phyloP scores from a whole-genome alignment of 2,329 filamentous ascomycete genomes.

The Alternaria gansuensis region DNA sequence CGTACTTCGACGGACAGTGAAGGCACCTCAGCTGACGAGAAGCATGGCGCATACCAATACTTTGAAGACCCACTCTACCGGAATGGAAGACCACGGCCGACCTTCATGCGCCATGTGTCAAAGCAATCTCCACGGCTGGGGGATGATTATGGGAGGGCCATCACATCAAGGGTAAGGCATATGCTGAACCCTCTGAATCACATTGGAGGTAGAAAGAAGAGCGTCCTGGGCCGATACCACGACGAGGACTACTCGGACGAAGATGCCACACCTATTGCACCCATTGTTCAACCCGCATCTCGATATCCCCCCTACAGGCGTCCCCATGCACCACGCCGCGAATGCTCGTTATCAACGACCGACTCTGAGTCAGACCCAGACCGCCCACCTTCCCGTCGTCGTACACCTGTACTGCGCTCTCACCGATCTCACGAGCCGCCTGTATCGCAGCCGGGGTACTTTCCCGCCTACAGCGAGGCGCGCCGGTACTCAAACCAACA shows the following conservation, averaged over 20 bases:
- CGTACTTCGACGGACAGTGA: constrained; percentile 51
- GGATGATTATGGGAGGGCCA: constrained; percentile 41
- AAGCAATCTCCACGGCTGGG: constrained; percentile 40
- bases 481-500: constrained; percentile 42
- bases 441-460: constrained; percentile 51
- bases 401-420: constrained; percentile 50
- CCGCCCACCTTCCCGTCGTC: constrained; percentile 35
- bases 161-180: constrained; percentile 46
- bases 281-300: constrained; percentile 30
- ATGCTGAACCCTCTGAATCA: constrained; percentile 48
- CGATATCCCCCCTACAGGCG: constrained; percentile 44
- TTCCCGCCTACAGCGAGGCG: constrained; percentile 46
- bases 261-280: constrained; percentile 42
- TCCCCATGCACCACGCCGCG: constrained; percentile 44
- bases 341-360: constrained; percentile 47
- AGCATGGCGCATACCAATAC: constrained; percentile 57
- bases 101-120: constrained; percentile 54
- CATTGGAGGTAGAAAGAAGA: constrained; percentile 33
- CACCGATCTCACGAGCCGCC: constrained; percentile 56
- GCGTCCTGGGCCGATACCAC: constrained; percentile 38
- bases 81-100: constrained; percentile 55
- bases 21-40: constrained; percentile 53
- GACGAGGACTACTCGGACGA: constrained; percentile 44
- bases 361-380: constrained; percentile 46
- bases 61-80: constrained; percentile 61